Conservation (phyloP, 805 yeast genomes). For the Dipodascopsis uninucleata region DNA sequence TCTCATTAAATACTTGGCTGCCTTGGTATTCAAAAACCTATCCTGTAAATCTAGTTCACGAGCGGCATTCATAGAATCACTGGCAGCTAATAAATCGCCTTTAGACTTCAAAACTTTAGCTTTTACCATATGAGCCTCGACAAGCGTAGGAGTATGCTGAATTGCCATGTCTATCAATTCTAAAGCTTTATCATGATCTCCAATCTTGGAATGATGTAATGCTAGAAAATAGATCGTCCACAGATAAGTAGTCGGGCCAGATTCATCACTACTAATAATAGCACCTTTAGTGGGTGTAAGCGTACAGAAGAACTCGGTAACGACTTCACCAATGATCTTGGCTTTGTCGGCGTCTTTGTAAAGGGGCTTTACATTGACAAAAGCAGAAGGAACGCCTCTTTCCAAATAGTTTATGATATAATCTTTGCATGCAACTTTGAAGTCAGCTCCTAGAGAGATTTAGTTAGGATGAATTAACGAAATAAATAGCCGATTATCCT, state of each 20-base stretch:
- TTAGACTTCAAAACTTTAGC: slow-evolving; percentile 75
- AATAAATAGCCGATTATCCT: not conserved
- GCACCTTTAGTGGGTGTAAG: slow-evolving; percentile 19
- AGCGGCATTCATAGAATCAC: slow-evolving; percentile 63
- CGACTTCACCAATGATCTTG: slow-evolving; percentile 50
- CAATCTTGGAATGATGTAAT: slow-evolving; percentile 64
- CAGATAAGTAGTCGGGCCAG: slow-evolving; percentile 40
- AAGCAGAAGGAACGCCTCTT: slow-evolving; percentile 87
- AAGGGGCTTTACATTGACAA: slow-evolving; percentile 78
- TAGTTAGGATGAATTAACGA: slow-evolving; percentile 29
- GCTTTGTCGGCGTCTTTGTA: slow-evolving; percentile 48
- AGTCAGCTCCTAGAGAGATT: slow-evolving; percentile 43
- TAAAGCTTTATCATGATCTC: slow-evolving; percentile 53
- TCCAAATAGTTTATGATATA: slow-evolving; percentile 62
- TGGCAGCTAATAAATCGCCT: slow-evolving; percentile 61
- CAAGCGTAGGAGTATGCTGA: slow-evolving; percentile 73
- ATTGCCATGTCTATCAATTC: slow-evolving; percentile 59
- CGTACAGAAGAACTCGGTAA: slow-evolving; percentile 43
- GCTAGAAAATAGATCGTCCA: slow-evolving; percentile 80
- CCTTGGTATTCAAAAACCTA: slow-evolving; percentile 82
- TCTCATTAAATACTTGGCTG: slow-evolving; percentile 77
- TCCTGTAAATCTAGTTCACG: slow-evolving; percentile 80
- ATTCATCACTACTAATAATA: slow-evolving; percentile 15
- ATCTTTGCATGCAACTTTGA: slow-evolving; percentile 44
- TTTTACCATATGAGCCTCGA: slow-evolving; percentile 74